Percentiles rank a stretch among this genome's conserved stretches.
Evolutionary conservation across 805 yeast genomes (phyloP).

Genomic region (Candida railenensis): DNA sequence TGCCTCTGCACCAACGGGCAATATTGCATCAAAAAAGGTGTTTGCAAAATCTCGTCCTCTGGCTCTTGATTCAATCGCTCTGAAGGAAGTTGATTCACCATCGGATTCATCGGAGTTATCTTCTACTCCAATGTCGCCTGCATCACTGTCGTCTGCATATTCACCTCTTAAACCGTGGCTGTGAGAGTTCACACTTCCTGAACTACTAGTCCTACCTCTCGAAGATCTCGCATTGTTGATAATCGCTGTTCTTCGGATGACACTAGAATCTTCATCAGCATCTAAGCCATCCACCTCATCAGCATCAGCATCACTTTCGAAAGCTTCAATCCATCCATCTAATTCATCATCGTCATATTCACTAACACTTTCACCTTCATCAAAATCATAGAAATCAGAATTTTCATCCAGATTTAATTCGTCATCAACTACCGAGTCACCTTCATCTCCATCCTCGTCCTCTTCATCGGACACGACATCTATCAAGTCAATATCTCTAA

Average conservation of each 20-base stretch:
- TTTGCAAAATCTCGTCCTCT: conserved; percentile 21
- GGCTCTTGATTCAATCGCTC: conserved; percentile 2
- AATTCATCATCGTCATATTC: conserved; percentile 37
- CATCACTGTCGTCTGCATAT: conserved; percentile 18
- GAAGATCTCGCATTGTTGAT: not conserved
- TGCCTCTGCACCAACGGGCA: conserved; percentile 11
- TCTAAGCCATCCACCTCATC: conserved; percentile 16
- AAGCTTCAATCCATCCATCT: conserved; percentile 41
- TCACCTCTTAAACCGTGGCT: conserved; percentile 6
- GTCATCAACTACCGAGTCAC: conserved; percentile 22
- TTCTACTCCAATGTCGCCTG: conserved; percentile 20
- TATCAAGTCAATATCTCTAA: conserved; percentile 5
- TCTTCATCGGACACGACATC: conserved; percentile 9
- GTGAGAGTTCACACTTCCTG: conserved; percentile 11
- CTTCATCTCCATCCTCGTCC: conserved; percentile 30
- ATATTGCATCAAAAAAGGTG: conserved; percentile 23
- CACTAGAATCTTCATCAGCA: conserved; percentile 7
- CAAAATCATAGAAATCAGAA: conserved; percentile 18
- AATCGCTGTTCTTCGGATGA: not conserved
- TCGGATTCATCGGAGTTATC: conserved; percentile 13
- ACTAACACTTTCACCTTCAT: conserved; percentile 26
- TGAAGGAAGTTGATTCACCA: not conserved
- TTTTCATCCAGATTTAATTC: conserved; percentile 16
- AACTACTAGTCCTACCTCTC: conserved; percentile 1
- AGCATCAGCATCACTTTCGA: conserved; percentile 21